Evolutionary conservation across 768 basidiomycete genomes (phyloP), one percentile per base, ranked within the genome.

Genomic region (Glaciozyma martinii): DNA sequence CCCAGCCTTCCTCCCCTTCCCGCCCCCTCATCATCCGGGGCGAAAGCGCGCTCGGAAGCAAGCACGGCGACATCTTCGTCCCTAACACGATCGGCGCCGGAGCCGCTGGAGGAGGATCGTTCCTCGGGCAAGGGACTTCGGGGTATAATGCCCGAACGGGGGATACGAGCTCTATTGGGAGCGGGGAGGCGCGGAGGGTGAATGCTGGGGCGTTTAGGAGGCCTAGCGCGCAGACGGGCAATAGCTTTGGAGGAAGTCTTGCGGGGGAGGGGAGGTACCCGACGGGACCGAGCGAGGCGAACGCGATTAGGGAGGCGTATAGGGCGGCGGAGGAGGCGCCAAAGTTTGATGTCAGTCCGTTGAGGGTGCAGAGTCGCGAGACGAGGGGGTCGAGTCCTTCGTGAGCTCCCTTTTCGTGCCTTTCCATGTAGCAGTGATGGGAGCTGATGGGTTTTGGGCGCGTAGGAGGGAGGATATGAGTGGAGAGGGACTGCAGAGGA

Each of bases 131-230:
- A 1, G 59, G 43, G 16, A 33, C 55, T 4, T 55, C 59, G 23
- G 62, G 68, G 10, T 66, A 69, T 57, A 62, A 60, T 30, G 47
- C 53, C 16, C 29, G 56, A 10, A 27, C 42, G 2, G 37, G 55
- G 3, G 55, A 25, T 15, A 16, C 27, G 43, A 10, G 30, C 5
- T 62, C 62, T 29, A 42, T n/a, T 30, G 37, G 25, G 53, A 8
- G 30, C 40, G 12, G 55, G 30, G 55, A 25, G 2, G 46, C 43
- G 30, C 61, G 59, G 46, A 64, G 61, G 58, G 69, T 29, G 63
- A 50, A 52, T 1, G 70, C 70, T 12, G 61, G 70, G 2, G 70
- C 70, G 23, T 71, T 71, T 59, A 52, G 70, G 8, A 9, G 55
- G 12, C 4, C 44, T 58, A 6, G 43, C n/a, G 27, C 49, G 44